These are phyloP conservation scores for Leucocoprinus birnbaumii DNA, from an alignment of 768 basidiomycete species.

Conservation along the genomic window DNA sequence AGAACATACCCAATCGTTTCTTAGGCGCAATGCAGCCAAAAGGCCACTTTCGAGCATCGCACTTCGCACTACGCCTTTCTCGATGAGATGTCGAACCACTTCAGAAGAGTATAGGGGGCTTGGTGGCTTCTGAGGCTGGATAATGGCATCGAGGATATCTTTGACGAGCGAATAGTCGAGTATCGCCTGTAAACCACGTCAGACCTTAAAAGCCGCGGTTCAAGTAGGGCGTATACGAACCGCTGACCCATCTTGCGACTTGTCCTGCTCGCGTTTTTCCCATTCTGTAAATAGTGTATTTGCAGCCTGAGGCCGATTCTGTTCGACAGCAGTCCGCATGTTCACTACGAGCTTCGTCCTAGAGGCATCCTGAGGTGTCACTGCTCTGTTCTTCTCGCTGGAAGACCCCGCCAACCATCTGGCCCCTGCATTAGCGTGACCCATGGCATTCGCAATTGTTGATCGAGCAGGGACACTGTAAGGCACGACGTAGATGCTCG, in stretches of 20 bases:
- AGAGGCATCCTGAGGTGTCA: constrained; percentile 16
- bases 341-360: constrained; percentile 30
- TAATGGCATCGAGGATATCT: constrained; percentile 50
- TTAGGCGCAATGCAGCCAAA: constrained; percentile 46
- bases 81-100: constrained; percentile 55
- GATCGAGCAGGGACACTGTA: constrained; percentile 49
- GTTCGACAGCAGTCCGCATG: constrained; percentile 38
- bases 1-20: constrained; percentile 67
- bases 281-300: constrained; percentile 63
- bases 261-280: constrained; percentile 36
- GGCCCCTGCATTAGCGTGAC: constrained; percentile 36
- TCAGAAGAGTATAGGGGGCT: constrained; percentile 48
- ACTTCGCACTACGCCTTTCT: constrained; percentile 50
- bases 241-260: constrained; percentile 9
- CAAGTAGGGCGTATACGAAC: neutral
- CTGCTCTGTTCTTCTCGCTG: constrained; percentile 3
- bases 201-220: neutral
- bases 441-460: constrained; percentile 62
- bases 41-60: constrained; percentile 64
- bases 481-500: constrained; percentile 61
- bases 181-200: neutral
- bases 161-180: constrained; percentile 55
- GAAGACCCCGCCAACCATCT: constrained; percentile 40
- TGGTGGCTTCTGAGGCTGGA: constrained; percentile 26
- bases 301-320: constrained; percentile 46